These are phyloP conservation scores for Starmerella sp. DNA, from an alignment of 805 yeast species.

Conservation along the genomic window DNA sequence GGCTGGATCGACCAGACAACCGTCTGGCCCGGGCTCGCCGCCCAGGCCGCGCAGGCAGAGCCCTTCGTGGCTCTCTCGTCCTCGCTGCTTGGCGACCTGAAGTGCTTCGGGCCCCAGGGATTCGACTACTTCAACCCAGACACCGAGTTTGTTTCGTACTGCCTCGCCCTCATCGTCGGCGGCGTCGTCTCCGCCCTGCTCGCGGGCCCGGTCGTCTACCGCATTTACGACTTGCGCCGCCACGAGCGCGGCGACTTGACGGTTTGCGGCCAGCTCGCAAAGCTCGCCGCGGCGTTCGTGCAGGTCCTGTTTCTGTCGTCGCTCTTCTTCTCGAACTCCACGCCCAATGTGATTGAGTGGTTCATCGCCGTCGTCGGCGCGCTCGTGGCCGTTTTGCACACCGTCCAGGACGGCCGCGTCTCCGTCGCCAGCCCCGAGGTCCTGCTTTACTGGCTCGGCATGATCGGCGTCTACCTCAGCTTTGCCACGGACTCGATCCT, in stretches of 20 bases:
- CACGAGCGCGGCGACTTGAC: constrained; percentile 17
- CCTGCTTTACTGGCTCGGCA: constrained; percentile 22
- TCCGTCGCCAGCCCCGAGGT: constrained; percentile 19
- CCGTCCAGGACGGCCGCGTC: constrained; percentile 24
- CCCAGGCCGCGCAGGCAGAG: background rate
- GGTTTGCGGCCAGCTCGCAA: constrained; percentile 16
- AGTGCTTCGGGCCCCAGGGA: constrained; percentile 7
- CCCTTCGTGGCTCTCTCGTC: constrained; percentile 4
- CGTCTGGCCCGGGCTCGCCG: background rate
- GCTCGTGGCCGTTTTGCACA: constrained; percentile 12
- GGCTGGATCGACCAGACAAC: background rate
- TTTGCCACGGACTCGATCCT: constrained; percentile 17
- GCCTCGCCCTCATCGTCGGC: constrained; percentile 17
- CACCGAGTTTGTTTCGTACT: constrained; percentile 21
- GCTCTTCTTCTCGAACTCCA: background rate
- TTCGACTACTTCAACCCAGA: constrained; percentile 19
- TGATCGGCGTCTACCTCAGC: constrained; percentile 11
- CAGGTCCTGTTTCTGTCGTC: constrained; percentile 13
- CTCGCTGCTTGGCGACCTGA: constrained; percentile 8
- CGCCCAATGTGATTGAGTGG: constrained; percentile 14
- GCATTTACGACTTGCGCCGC: constrained; percentile 6
- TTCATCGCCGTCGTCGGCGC: constrained; percentile 8
- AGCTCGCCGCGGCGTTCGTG: constrained; percentile 11
- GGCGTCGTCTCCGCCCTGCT: constrained; percentile 8
- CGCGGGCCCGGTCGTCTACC: constrained; percentile 14